A percentile compares a stretch with the other conserved stretches of the same genome.
Evolutionary conservation across 495 filamentous ascomycete genomes (phyloP).

Genomic region (Tuber microsphaerosporum): DNA sequence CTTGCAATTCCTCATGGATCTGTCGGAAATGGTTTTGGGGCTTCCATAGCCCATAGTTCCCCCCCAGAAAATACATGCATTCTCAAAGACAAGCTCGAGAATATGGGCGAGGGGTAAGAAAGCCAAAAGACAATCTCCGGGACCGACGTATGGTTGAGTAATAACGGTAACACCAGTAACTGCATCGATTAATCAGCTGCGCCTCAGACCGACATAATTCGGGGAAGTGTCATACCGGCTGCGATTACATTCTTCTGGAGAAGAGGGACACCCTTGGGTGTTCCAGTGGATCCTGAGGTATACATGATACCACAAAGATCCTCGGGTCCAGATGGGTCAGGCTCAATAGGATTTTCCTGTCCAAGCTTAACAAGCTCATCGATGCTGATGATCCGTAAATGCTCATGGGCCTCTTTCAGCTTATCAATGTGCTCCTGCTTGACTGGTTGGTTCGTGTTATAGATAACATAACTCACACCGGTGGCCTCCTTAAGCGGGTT

Average conservation of each 20-base stretch:
- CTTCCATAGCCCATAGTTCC: constrained; percentile 96
- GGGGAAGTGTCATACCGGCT: constrained; percentile 54
- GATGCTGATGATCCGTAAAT: constrained; percentile 71
- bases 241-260: constrained; percentile 85
- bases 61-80: constrained; percentile 85
- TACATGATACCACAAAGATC: constrained; percentile 99
- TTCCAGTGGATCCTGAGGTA: constrained; percentile 91
- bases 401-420: constrained; percentile 61
- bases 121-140: constrained; percentile 78
- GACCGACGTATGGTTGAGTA: constrained; percentile 74
- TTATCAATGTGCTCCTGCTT: constrained; percentile 74
- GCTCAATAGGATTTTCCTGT: constrained; percentile 72
- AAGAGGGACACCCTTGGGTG: constrained; percentile 89
- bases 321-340: constrained; percentile 74
- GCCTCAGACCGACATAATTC: neutral
- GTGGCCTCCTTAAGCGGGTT: constrained; percentile 74
- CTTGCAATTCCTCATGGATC: constrained; percentile 82
- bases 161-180: constrained; percentile 83
- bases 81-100: constrained; percentile 96
- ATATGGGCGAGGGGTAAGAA: constrained; percentile 94
- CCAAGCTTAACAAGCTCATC: constrained; percentile 79
- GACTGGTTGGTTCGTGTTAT: constrained; percentile 70
- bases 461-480: constrained; percentile 75
- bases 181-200: constrained; percentile 37
- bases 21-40: constrained; percentile 82